Percentiles rank a stretch among this genome's conserved stretches.
These are phyloP conservation scores for Dothideomycetidae sp. DNA, from an alignment of 2,329 filamentous ascomycete genomes.

Conservation along the genomic window DNA sequence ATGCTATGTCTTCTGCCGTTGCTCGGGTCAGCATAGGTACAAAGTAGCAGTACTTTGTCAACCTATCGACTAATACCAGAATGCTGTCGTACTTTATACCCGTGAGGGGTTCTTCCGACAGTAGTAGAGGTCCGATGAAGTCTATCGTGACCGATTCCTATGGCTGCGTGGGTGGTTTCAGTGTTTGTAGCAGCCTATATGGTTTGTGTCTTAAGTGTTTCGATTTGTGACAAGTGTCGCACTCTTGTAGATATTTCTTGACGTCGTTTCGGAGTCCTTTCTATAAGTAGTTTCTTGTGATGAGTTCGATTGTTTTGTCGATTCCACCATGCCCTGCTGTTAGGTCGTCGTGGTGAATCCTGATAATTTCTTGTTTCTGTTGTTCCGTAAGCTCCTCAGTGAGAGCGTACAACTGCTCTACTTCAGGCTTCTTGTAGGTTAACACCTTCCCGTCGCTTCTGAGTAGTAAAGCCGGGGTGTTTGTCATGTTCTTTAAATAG, in stretches of 20 bases:
- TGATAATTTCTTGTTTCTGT: slow-evolving; percentile 1
- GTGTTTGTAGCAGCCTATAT: slow-evolving; percentile 2
- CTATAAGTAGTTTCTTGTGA: slow-evolving; percentile 3
- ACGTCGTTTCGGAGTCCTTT: slow-evolving; percentile 2
- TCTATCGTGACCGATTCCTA: slow-evolving; percentile 1
- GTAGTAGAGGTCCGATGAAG: slow-evolving; percentile 1
- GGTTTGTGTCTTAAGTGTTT: slow-evolving; percentile 1
- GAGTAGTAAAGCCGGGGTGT: background rate
- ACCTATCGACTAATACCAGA: slow-evolving; percentile 2
- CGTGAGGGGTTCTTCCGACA: background rate
- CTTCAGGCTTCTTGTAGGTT: slow-evolving; percentile 1
- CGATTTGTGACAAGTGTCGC: slow-evolving; percentile 1
- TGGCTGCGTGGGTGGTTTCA: background rate
- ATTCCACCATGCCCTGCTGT: background rate
- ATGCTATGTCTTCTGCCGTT: slow-evolving; percentile 1
- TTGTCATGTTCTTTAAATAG: slow-evolving; percentile 2
- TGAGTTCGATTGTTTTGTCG: slow-evolving; percentile 1
- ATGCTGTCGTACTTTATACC: slow-evolving; percentile 5
- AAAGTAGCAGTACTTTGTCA: slow-evolving; percentile 3
- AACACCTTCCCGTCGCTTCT: background rate
- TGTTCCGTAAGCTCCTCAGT: background rate
- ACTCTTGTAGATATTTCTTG: background rate
- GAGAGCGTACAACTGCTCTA: slow-evolving; percentile 1
- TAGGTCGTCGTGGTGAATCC: background rate
- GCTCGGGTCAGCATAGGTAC: background rate